Base-by-base conservation (phyloP, 2,329 filamentous ascomycete genomes). In the Periconia digitata region DNA sequence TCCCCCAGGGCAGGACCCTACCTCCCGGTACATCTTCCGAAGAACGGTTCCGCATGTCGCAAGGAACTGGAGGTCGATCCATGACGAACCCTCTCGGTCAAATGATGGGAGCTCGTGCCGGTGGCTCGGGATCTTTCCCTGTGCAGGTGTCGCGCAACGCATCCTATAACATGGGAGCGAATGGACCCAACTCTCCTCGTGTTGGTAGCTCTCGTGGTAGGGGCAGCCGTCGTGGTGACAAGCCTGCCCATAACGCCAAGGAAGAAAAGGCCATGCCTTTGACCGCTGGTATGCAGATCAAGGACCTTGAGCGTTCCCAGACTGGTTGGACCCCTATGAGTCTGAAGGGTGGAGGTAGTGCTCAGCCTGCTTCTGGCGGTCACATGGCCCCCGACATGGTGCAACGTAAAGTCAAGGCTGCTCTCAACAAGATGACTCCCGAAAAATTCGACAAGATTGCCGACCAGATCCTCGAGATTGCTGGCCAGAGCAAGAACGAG, bases 401-500 rank as follows among this genome's bases (percentile, higher is more conserved):
- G 49, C 94, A 99, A 78, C 87, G 92, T 62, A 99, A 99, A 85
- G 94, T 99, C 71, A 99, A 99, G 85, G 88, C 91, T 56, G 89
- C 89, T 53, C 79, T 99, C 64, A 99, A 99, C 85, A 99, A 99
- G 87, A 97, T 99, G 94, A 97, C 94, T 0, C 94, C 94, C 0
- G 94, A 99, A 76, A 99, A 97, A 70, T 99, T 99, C 64, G 92
- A 96, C 70, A 91, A 87, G 76, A 96, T 99, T 60, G 85, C 94
- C 6, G 89, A 92, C 54, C 91, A 96, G 72, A 96, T 99, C 54
- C 82, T 99, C 23, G 81, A 85, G 45, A 99, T 99, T 70, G 91
- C 92, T 22, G 88, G 85, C 18, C 94, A 99, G 72, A 97, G 92
- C 45, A 96, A 96, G 81, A 88, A 95, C 62, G 94, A 99, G 76